Evolutionary conservation across 2,329 filamentous ascomycete genomes (phyloP).

Genomic region (Exophiala sideris): DNA sequence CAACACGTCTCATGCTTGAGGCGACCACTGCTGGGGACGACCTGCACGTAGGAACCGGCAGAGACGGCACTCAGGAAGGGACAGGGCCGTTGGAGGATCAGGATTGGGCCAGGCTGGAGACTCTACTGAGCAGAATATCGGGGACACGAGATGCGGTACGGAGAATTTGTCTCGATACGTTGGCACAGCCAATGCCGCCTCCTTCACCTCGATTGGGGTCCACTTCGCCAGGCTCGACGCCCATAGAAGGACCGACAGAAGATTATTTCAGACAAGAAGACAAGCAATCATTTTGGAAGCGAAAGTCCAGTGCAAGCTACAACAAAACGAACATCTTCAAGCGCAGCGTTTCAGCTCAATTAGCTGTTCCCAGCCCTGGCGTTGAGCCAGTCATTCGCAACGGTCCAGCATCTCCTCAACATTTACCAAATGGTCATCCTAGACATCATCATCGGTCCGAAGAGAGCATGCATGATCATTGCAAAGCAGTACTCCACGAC

Average conservation of each 20-base stretch:
- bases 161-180: constrained; percentile 78
- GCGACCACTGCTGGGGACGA: constrained; percentile 32
- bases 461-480: constrained; percentile 72
- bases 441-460: constrained; percentile 43
- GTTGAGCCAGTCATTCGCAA: constrained; percentile 27
- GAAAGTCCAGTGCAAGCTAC: constrained; percentile 63
- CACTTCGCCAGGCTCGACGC: constrained; percentile 15
- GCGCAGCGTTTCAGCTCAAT: constrained; percentile 53
- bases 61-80: constrained; percentile 22
- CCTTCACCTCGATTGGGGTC: constrained; percentile 25
- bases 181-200: constrained; percentile 34
- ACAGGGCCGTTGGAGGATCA: constrained; percentile 60
- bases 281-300: constrained; percentile 83
- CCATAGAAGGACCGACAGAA: constrained; percentile 34
- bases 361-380: constrained; percentile 47
- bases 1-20: constrained; percentile 55
- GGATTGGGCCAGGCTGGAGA: constrained; percentile 85
- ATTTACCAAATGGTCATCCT: background rate
- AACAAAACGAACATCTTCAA: constrained; percentile 41
- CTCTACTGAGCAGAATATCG: constrained; percentile 78
- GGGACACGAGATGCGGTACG: constrained; percentile 86
- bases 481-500: constrained; percentile 77
- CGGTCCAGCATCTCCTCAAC: constrained; percentile 21
- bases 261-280: constrained; percentile 46
- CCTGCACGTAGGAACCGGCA: constrained; percentile 33